Conservation (phyloP, 169 alveolate genomes). For the Ichthyophthirius multifiliis region DNA sequence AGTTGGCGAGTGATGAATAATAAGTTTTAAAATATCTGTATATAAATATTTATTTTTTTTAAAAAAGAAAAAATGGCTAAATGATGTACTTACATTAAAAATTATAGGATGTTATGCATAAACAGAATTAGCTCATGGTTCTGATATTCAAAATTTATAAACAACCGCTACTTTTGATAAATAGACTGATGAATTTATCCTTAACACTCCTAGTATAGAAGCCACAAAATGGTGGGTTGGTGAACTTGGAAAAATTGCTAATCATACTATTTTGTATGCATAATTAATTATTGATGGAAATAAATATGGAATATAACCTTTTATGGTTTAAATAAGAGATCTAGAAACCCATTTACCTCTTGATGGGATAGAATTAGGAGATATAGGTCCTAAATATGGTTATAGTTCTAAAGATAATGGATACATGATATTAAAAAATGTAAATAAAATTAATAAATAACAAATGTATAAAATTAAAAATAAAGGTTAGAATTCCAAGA, state of each 20-base stretch:
- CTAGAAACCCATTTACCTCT: constrained; percentile 52
- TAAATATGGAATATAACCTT: constrained; percentile 46
- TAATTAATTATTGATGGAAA: constrained; percentile 49
- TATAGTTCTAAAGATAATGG: constrained; percentile 58
- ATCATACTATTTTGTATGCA: constrained; percentile 56
- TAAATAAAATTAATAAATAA: neutral
- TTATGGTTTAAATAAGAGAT: constrained; percentile 56
- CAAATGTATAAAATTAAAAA: neutral
- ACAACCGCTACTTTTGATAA: constrained; percentile 55
- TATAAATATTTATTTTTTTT: neutral
- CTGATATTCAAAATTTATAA: constrained; percentile 52
- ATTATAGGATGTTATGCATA: constrained; percentile 53
- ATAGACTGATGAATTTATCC: constrained; percentile 52
- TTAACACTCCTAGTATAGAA: constrained; percentile 46
- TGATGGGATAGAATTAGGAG: constrained; percentile 64
- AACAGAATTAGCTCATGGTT: constrained; percentile 69
- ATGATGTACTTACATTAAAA: neutral
- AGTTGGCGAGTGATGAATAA: constrained; percentile 36
- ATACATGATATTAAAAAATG: constrained; percentile 39
- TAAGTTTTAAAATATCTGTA: neutral
- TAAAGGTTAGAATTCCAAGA: constrained; percentile 53
- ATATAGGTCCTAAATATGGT: constrained; percentile 68
- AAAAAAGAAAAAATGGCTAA: constrained; percentile 3
- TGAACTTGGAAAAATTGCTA: constrained; percentile 56
- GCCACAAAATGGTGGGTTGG: constrained; percentile 71